phyloP scores from a whole-genome alignment of 2,329 filamentous ascomycete genomes.

The Plectosphaerella plurivora region DNA sequence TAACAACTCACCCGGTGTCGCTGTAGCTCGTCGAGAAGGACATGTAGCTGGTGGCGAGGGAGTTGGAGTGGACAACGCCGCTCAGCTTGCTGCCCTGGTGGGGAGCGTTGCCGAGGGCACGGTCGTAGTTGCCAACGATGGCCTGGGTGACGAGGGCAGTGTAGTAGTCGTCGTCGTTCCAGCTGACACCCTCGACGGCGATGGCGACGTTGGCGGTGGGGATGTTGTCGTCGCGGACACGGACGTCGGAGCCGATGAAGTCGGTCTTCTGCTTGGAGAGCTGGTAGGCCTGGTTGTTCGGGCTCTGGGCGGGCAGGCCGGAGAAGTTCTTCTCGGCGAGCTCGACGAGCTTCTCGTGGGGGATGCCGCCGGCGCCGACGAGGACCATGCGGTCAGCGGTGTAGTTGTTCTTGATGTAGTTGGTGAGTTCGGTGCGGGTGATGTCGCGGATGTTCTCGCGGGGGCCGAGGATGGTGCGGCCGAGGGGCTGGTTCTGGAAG shows the following conservation, averaged over 20 bases:
- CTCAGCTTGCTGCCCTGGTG: conserved; percentile 98
- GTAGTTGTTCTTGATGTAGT: conserved; percentile 99
- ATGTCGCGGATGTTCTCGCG: conserved; percentile 98
- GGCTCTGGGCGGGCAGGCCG: conserved; percentile 68
- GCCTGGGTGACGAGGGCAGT: conserved; percentile 95
- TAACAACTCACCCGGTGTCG: conserved; percentile 78
- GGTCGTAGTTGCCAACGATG: conserved; percentile 99
- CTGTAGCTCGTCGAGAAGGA: conserved; percentile 99
- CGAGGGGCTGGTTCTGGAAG: conserved; percentile 92
- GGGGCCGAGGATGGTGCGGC: conserved; percentile 95
- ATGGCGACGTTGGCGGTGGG: conserved; percentile 96
- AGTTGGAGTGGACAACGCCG: conserved; percentile 87
- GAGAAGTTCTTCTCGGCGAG: conserved; percentile 96
- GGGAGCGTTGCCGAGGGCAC: conserved; percentile 93
- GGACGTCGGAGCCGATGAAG: conserved; percentile 94
- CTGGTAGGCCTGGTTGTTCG: conserved; percentile 69
- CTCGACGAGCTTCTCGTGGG: conserved; percentile 89
- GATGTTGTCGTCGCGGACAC: conserved; percentile 93
- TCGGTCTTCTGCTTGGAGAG: conserved; percentile 84
- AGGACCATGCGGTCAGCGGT: conserved; percentile 99
- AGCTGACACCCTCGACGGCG: conserved; percentile 98
- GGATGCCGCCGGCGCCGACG: conserved; percentile 88
- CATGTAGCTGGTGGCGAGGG: conserved; percentile 99
- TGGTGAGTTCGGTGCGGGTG: conserved; percentile 80
- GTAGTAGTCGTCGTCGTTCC: conserved; percentile 99